Base-by-base conservation (phyloP, 139 green algal species). In the Spirogloea muscicola region DNA sequence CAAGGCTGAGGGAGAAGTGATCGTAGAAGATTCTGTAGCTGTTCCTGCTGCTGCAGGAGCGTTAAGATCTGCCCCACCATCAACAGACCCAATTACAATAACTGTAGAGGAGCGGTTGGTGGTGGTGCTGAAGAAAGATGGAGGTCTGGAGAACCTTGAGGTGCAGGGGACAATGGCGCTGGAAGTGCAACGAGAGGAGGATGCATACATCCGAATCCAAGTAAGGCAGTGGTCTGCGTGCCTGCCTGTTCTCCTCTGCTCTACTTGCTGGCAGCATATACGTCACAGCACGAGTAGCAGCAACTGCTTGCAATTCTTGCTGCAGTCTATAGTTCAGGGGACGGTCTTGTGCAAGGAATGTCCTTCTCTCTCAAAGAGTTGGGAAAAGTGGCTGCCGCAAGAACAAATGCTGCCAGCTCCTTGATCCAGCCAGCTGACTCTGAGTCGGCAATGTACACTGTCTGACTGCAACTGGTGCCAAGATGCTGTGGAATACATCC, bases 61-160 rank as follows among this genome's bases (percentile, higher is more conserved):
- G 39, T n/a, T n/a, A n/a, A n/a, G n/a, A n/a, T n/a, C n/a, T n/a
- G n/a, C n/a, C n/a, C n/a, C n/a, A n/a, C n/a, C n/a, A n/a, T 27
- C 37, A 49, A 58, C 48, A 13, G 73, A 87, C 21, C 72, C 68
- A 13, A 76, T 87, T 43, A 67, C 46, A 13, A 65, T 87, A 1
- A 52, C 31, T 18, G 42, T 88, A 25, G 83, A 88, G 63, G 84
- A 88, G 59, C 78, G 80, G 43, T 21, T 88, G 31, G 46, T 49
- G 33, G 90, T 91, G 27, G 57, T 78, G 39, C 83, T 97, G 33
- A 91, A 91, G 85, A 93, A 93, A 80, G 88, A 96, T 72, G 95
- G 94, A 38, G 93, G 93, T 1, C 49, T 97, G 71, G 91, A 98
- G 81, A 89, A 86, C 75, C 81, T 97, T 79, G 95, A 98, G 84